Conservation (phyloP, 83 land plant genomes). For the Diphasiastrum complanatum region DNA sequence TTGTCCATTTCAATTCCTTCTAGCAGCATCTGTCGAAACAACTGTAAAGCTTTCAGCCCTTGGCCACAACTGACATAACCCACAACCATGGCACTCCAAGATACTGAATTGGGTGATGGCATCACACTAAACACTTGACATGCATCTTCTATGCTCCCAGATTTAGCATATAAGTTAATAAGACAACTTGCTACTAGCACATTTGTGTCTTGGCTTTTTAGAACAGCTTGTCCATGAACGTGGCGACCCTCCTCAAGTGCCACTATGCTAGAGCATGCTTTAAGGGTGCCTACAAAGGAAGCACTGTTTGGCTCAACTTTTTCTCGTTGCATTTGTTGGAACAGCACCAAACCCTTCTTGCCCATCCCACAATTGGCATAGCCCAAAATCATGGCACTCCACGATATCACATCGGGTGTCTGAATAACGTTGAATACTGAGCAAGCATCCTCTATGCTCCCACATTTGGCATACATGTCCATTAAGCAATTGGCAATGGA, state of each 20-base stretch:
- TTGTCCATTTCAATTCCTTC: no score
- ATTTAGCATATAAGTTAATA: background rate
- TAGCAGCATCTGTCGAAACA: no score
- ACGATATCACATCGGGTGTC: background rate
- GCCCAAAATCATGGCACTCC: conserved; percentile 1
- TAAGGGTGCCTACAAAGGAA: background rate
- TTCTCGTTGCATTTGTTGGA: conserved; percentile 1
- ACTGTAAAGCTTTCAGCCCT: no score
- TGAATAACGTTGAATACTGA: background rate
- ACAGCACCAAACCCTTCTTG: background rate
- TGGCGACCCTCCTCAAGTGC: background rate
- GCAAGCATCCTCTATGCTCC: no score
- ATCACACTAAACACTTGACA: no score
- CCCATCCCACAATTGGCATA: background rate
- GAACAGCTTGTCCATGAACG: background rate
- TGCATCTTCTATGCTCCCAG: no score
- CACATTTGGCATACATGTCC: no score
- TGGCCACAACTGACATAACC: no score
- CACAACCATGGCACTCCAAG: no score
- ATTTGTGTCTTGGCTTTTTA: background rate
- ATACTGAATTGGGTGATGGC: no score
- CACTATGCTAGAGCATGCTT: background rate
- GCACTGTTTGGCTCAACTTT: background rate
- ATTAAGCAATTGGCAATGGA: no score
- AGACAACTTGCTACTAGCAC: background rate